Evolutionary conservation across 2,329 filamentous ascomycete genomes (phyloP).

Genomic region (Microcyclospora tardicrescens): DNA sequence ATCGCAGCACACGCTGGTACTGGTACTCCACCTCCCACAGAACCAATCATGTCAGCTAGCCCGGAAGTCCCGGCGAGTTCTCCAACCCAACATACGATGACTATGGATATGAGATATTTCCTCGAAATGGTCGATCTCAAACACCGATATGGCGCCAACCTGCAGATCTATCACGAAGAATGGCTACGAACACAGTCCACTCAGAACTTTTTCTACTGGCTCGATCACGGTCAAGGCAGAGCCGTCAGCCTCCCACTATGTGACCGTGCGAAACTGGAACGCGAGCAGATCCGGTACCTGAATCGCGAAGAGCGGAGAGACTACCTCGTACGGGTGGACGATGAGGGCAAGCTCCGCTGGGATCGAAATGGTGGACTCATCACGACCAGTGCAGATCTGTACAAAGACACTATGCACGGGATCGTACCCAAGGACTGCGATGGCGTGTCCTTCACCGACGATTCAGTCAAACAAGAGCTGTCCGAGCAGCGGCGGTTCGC

Average conservation of each 20-base stretch:
- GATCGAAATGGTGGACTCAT: conserved; percentile 68
- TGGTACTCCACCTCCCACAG: conserved; percentile 37
- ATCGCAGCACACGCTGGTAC: conserved; percentile 60
- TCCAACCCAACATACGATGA: too few species aligned
- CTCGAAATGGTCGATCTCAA: conserved; percentile 59
- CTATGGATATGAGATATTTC: conserved; percentile 77
- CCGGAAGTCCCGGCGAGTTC: conserved; percentile 36
- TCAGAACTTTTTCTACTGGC: conserved; percentile 87
- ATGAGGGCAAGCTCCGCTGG: conserved; percentile 65
- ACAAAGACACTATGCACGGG: conserved; percentile 63
- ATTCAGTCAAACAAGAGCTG: conserved; percentile 4
- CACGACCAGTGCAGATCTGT: conserved; percentile 58
- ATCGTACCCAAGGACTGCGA: conserved; percentile 32
- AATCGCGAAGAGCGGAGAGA: conserved; percentile 66
- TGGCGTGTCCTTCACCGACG: conserved; percentile 24
- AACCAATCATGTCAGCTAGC: neutral
- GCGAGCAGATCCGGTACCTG: conserved; percentile 73
- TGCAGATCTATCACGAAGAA: conserved; percentile 66
- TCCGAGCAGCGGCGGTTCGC: conserved; percentile 4
- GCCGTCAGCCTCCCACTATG: conserved; percentile 56
- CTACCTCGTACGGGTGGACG: conserved; percentile 66
- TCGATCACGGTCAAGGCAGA: conserved; percentile 66
- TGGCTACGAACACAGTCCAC: conserved; percentile 66
- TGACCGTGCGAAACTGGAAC: conserved; percentile 59
- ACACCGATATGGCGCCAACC: conserved; percentile 73